These are phyloP conservation scores for Komagataea norvegica DNA, from an alignment of 1,139 yeast genomes.

Conservation along the genomic window DNA sequence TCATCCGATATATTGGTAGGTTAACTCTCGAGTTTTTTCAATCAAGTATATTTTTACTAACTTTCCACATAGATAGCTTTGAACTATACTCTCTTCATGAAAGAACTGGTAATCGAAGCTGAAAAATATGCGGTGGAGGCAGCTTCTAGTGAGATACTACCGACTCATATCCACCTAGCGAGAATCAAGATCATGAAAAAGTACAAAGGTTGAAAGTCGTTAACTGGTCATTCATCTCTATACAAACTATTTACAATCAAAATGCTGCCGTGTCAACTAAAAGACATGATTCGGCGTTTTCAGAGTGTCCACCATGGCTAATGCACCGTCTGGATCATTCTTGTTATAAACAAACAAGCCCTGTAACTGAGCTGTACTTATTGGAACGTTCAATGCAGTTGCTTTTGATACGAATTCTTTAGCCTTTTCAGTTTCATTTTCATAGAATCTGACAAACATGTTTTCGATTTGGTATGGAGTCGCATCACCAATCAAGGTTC, in stretches of 20 bases:
- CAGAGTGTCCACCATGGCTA: constrained; percentile 52
- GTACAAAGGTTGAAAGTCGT: constrained; percentile 22
- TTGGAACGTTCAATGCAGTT: constrained; percentile 46
- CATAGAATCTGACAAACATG: constrained; percentile 89
- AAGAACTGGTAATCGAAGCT: constrained; percentile 35
- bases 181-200: constrained; percentile 15
- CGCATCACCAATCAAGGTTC: constrained; percentile 80
- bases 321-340: constrained; percentile 72
- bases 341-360: constrained; percentile 94
- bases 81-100: constrained; percentile 44
- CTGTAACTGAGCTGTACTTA: constrained; percentile 92
- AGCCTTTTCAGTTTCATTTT: constrained; percentile 56
- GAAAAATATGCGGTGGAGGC: constrained; percentile 30
- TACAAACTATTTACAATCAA: no score
- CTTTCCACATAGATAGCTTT: constrained; percentile 33
- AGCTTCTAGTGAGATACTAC: constrained; percentile 35
- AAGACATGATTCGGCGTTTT: constrained; percentile 35
- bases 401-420: constrained; percentile 55
- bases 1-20: constrained; percentile 37
- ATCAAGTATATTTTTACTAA: not conserved
- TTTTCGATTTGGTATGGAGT: constrained; percentile 68
- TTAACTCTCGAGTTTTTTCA: not conserved
- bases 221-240: no score
- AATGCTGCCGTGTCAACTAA: no score
- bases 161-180: constrained; percentile 32